Percentiles rank a stretch among this genome's conserved stretches.
Evolutionary conservation across 306 rosid species (phyloP).

Genomic region (Lathyrus aphaca): DNA sequence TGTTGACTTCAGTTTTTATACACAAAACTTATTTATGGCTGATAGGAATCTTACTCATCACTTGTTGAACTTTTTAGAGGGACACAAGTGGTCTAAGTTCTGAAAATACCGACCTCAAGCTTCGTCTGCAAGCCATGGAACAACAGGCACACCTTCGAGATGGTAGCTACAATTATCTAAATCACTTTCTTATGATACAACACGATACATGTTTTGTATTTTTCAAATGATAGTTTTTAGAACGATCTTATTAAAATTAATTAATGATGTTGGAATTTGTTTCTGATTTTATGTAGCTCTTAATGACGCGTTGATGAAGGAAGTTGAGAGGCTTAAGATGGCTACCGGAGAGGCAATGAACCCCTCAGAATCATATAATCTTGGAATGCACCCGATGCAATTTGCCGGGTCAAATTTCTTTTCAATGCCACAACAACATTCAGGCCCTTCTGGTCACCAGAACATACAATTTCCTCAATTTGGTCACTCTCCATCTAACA

Average conservation of each 20-base stretch:
- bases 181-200: slow-evolving; percentile 23
- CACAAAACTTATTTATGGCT: slow-evolving; percentile 33
- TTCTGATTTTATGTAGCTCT: slow-evolving; percentile 60
- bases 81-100: slow-evolving; percentile 83
- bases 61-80: slow-evolving; percentile 56
- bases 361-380: slow-evolving; percentile 72
- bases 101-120: slow-evolving; percentile 95
- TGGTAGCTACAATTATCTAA: slow-evolving; percentile 52
- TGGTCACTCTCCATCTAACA: slow-evolving; percentile 54
- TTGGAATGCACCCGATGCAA: slow-evolving; percentile 83
- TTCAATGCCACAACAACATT: slow-evolving; percentile 61
- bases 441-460: slow-evolving; percentile 63
- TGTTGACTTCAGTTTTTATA: slow-evolving; percentile 14
- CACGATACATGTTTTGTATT: slow-evolving; percentile 18
- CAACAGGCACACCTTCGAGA: slow-evolving; percentile 98
- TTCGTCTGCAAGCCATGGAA: slow-evolving; percentile 95
- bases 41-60: slow-evolving; percentile 24
- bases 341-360: slow-evolving; percentile 89
- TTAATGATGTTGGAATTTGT: slow-evolving; percentile 23
- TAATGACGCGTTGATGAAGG: slow-evolving; percentile 90
- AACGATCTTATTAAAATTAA: slow-evolving; percentile 14
- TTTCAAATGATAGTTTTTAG: not conserved
- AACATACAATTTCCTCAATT: slow-evolving; percentile 64
- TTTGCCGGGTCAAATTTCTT: slow-evolving; percentile 67
- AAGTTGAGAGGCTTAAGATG: slow-evolving; percentile 91